Evolutionary conservation across 441 rosid species (phyloP).

Genomic region (Viola pubescens): DNA sequence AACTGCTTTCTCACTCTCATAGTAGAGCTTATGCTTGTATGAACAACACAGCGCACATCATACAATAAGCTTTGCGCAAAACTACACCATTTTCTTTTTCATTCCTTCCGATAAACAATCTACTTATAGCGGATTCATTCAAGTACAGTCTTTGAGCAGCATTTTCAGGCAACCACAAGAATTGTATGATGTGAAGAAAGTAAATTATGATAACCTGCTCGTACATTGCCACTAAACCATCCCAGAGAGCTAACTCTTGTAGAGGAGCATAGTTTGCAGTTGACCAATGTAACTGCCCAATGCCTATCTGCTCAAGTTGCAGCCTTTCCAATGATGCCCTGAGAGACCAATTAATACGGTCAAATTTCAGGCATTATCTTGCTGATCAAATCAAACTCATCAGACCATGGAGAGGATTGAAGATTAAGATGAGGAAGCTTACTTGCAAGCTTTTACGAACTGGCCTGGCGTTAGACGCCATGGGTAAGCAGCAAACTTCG

Average conservation of each 20-base stretch:
- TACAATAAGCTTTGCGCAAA: too few relatives aligned
- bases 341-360: conserved; percentile 16
- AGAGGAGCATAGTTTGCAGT: conserved; percentile 83
- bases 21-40: too few relatives aligned
- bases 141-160: not conserved
- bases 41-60: too few relatives aligned
- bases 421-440: not conserved
- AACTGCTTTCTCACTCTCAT: too few relatives aligned
- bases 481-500: conserved; percentile 91
- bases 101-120: too few relatives aligned
- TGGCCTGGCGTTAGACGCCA: conserved; percentile 88
- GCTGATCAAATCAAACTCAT: not conserved
- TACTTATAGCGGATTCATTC: not conserved
- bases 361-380: not conserved
- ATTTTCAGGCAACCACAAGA: not conserved
- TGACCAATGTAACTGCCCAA: conserved; percentile 92
- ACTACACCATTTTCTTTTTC: too few relatives aligned
- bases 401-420: conserved; percentile 4
- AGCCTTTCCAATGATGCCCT: conserved; percentile 74
- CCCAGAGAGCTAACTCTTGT: conserved; percentile 81
- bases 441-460: conserved; percentile 92
- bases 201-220: conserved; percentile 56
- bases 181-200: not conserved
- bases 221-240: conserved; percentile 85
- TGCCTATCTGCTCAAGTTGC: conserved; percentile 74